These are phyloP conservation scores for Gynochthodes officinalis DNA, from an alignment of 257 asterid species.

Conservation along the genomic window DNA sequence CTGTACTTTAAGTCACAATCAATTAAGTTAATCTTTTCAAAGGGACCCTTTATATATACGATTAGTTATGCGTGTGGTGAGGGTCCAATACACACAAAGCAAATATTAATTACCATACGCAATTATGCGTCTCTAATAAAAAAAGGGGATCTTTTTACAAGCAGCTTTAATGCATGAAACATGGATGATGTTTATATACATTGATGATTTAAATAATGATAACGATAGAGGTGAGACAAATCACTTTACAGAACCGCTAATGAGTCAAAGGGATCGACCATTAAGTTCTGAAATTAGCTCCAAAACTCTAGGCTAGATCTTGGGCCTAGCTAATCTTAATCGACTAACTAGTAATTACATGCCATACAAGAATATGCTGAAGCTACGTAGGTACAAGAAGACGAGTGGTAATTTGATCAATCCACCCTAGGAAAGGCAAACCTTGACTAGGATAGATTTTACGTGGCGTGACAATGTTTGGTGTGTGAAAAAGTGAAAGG, in stretches of 20 bases:
- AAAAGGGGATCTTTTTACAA: background rate
- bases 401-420: background rate
- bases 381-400: too few relatives aligned
- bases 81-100: background rate
- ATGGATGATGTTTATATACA: constrained; percentile 7
- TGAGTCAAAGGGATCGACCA: background rate
- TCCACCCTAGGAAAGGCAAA: background rate
- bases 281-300: background rate
- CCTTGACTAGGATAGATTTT: background rate
- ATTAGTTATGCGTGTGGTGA: constrained; percentile 1
- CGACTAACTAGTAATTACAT: too few relatives aligned
- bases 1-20: background rate
- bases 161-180: background rate
- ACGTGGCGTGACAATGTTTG: background rate
- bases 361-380: background rate
- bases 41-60: background rate
- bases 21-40: constrained; percentile 10
- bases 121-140: too few relatives aligned
- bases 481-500: constrained; percentile 1
- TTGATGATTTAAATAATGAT: constrained; percentile 1
- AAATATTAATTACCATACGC: background rate
- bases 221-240: constrained; percentile 6
- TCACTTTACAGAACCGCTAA: background rate
- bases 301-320: background rate
- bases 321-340: background rate